phyloP scores from a whole-genome alignment of 108 stramenopile genomes.

The Skeletonema tropicum region DNA sequence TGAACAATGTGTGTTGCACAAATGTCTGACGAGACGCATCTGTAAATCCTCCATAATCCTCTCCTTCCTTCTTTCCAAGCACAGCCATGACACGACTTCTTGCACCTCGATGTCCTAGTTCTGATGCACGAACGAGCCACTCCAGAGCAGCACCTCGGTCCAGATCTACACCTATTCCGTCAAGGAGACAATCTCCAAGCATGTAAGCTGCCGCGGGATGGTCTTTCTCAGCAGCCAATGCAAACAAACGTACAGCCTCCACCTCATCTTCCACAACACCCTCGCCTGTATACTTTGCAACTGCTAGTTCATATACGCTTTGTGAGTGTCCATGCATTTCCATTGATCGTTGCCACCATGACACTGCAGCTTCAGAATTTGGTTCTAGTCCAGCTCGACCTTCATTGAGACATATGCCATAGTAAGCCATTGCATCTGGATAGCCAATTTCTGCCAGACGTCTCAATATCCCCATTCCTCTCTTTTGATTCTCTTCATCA shows the following conservation, averaged over 20 bases:
- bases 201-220: conserved; percentile 73
- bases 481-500: conserved; percentile 28
- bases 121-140: conserved; percentile 62
- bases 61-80: conserved; percentile 48
- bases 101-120: conserved; percentile 69
- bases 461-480: conserved; percentile 35
- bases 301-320: conserved; percentile 58
- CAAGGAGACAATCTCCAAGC: conserved; percentile 66
- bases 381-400: conserved; percentile 55
- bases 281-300: conserved; percentile 66
- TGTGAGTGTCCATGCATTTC: conserved; percentile 48
- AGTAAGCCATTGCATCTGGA: conserved; percentile 26
- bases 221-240: conserved; percentile 47
- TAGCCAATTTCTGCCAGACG: conserved; percentile 24
- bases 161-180: conserved; percentile 54
- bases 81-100: conserved; percentile 62
- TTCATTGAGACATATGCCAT: conserved; percentile 57
- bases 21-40: conserved; percentile 53
- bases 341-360: conserved; percentile 47
- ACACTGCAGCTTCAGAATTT: conserved; percentile 49
- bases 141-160: conserved; percentile 60
- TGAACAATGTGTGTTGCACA: conserved; percentile 26
- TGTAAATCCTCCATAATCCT: conserved; percentile 47
- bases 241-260: conserved; percentile 50
- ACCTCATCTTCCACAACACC: conserved; percentile 56